Evolutionary conservation across 306 rosid genomes (phyloP), one percentile per base, ranked within the genome.

Genomic region (Pueraria montana): DNA sequence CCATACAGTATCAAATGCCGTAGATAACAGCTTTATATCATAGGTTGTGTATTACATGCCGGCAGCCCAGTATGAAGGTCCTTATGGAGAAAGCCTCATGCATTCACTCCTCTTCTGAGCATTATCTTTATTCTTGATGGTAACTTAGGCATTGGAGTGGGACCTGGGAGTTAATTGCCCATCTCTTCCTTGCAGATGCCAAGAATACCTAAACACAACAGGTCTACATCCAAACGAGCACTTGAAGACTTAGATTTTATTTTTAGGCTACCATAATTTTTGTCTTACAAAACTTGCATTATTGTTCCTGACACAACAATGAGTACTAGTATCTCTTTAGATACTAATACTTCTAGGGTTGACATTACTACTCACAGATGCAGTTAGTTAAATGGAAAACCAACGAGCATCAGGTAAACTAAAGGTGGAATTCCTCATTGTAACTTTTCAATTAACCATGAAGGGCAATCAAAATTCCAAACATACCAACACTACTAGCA

Each of bases 281-380:
- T 32, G 20, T 17, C 40, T 26, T 40, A 30, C 50, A 68, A 56
- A 68, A 58, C 18, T 45, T 77, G 72, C 66, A 56, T 30, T 18
- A 36, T 17, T 45, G 48, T 55, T 66, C 11, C 23, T 36, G 24
- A 63, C 20, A 20, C 17, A 66, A 26, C 11, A 43, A 14, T 17
- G 7, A 38, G 10, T 38, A 1, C 43, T 42, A 27, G 64, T 17
- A 58, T 76, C 72, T 56, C 63, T 66, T 49, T 20, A 36, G 66
- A 9, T 72, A 74, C 18, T n/a, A 6, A 82, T 21, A 62, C 69
- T 23, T 50, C 18, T 5, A 56, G 50, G 70, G 70, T 67, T 18
- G 30, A 75, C 62, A 52, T 53, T 42, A 66, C 42, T 34, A 27
- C 78, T 56, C 9, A 70, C 43, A 67, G 32, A 53, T 76, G 55